Evolutionary conservation across 2,329 filamentous ascomycete species (phyloP).

Genomic region (Tolypocladium endophyticum): DNA sequence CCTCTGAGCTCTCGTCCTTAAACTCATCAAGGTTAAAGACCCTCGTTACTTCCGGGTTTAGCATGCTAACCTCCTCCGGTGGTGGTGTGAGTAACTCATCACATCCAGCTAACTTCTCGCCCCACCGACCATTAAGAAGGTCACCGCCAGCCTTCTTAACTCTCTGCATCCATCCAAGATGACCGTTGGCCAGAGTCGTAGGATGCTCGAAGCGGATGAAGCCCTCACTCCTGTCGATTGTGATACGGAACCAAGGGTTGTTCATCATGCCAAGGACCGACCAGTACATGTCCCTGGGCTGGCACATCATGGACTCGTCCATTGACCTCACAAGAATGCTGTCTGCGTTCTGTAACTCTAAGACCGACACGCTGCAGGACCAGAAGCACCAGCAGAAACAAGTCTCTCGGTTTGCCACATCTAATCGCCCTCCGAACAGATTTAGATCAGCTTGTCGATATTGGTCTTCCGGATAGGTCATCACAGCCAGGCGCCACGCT

Average conservation of each 20-base stretch:
- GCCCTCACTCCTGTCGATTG: slow-evolving; percentile 55
- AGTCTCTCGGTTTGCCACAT: slow-evolving; percentile 72
- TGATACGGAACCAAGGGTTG: slow-evolving; percentile 83
- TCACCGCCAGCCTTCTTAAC: slow-evolving; percentile 77
- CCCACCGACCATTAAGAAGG: slow-evolving; percentile 74
- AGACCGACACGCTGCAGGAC: slow-evolving; percentile 17
- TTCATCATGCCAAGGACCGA: slow-evolving; percentile 96
- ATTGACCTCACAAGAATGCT: slow-evolving; percentile 78
- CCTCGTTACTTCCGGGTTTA: too few relatives aligned
- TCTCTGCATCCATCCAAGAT: slow-evolving; percentile 88
- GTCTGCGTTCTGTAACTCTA: slow-evolving; percentile 49
- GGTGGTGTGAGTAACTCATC: too few relatives aligned
- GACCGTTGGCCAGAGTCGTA: slow-evolving; percentile 58
- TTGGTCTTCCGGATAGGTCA: slow-evolving; percentile 73
- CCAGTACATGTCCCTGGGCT: slow-evolving; percentile 94
- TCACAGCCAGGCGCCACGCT: slow-evolving; percentile 18
- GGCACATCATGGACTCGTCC: slow-evolving; percentile 80
- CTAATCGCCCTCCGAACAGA: slow-evolving; percentile 53
- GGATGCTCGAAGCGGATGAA: slow-evolving; percentile 66
- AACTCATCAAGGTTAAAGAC: too few relatives aligned
- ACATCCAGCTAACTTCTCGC: slow-evolving; percentile 43
- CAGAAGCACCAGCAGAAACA: slow-evolving; percentile 93
- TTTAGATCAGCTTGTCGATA: slow-evolving; percentile 63
- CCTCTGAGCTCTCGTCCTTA: too few relatives aligned
- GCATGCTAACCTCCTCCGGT: too few relatives aligned